phyloP scores from a whole-genome alignment of 257 asterid genomes.

The Craterostigma plantagineum region DNA sequence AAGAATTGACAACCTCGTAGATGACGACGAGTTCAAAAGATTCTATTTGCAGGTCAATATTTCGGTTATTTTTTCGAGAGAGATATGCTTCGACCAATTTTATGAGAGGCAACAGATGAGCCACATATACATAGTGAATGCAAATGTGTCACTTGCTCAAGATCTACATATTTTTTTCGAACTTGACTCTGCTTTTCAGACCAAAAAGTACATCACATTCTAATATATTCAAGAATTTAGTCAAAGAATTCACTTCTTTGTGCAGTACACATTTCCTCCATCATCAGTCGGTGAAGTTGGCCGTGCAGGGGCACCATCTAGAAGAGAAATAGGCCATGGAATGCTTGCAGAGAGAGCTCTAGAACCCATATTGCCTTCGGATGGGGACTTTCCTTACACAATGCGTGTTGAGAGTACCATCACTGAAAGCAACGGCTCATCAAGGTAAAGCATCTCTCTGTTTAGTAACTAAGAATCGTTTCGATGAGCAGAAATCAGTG shows the following conservation, averaged over 20 bases:
- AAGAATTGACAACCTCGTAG: conserved; percentile 78
- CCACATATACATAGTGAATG: too few relatives aligned
- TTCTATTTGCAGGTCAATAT: conserved; percentile 85
- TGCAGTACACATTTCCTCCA: conserved; percentile 86
- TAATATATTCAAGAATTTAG: too few relatives aligned
- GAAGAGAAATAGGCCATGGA: conserved; percentile 99
- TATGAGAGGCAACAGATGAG: too few relatives aligned
- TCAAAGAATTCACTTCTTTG: conserved; percentile 3
- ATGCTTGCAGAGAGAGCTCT: conserved; percentile 94
- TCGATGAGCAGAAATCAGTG: too few relatives aligned
- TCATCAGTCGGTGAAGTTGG: conserved; percentile 98
- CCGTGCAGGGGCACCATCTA: conserved; percentile 93
- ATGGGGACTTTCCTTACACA: conserved; percentile 76
- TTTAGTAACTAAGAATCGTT: background rate
- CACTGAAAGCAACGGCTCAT: conserved; percentile 97
- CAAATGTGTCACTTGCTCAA: too few relatives aligned
- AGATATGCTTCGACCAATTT: too few relatives aligned
- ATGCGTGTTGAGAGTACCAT: conserved; percentile 98
- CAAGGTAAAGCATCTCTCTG: conserved; percentile 38
- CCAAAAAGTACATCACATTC: too few relatives aligned
- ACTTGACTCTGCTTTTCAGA: too few relatives aligned
- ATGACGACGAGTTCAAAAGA: conserved; percentile 90
- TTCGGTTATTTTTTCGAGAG: conserved; percentile 7
- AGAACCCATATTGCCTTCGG: conserved; percentile 72
- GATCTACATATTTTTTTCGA: too few relatives aligned